Conservation (phyloP, 768 basidiomycete species). For the Jaapia argillacea region DNA sequence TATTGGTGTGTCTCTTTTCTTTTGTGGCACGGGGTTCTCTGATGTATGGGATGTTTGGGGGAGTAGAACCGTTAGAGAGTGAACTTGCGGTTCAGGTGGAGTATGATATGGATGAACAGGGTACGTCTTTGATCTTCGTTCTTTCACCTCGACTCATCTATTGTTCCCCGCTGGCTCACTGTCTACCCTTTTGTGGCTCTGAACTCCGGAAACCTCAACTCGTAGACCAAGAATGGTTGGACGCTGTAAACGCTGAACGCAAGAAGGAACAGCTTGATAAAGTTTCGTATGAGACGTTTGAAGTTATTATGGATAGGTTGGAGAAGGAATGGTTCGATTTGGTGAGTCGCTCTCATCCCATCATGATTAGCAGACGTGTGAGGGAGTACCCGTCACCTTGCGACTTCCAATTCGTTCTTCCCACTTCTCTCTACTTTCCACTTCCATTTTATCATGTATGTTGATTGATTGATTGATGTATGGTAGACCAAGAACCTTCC, state of each 20-base stretch:
- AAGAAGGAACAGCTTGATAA: slow-evolving; percentile 62
- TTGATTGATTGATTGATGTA: too few species aligned
- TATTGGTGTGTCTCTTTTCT: slow-evolving; percentile 48
- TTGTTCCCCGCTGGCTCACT: not conserved
- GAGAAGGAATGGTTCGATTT: slow-evolving; percentile 99
- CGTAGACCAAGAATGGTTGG: slow-evolving; percentile 91
- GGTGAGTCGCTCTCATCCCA: slow-evolving; percentile 53
- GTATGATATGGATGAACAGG: slow-evolving; percentile 99
- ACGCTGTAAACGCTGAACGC: slow-evolving; percentile 71
- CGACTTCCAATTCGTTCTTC: too few species aligned
- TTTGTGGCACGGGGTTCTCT: not conserved
- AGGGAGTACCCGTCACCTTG: not conserved
- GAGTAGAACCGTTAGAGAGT: slow-evolving; percentile 87
- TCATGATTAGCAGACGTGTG: slow-evolving; percentile 3
- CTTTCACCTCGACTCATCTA: not conserved
- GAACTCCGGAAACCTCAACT: not conserved
- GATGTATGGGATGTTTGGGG: slow-evolving; percentile 9
- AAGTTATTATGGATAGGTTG: slow-evolving; percentile 93
- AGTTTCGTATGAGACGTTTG: slow-evolving; percentile 81
- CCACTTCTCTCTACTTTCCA: too few species aligned
- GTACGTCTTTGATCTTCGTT: slow-evolving; percentile 24
- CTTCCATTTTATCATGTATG: too few species aligned
- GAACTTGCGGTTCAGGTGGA: slow-evolving; percentile 92
- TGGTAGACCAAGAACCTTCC: slow-evolving; percentile 85
- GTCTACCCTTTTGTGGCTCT: not conserved